Evolutionary conservation across 352 stramenopile species (phyloP).

Genomic region (Globisporangium parvum): DNA sequence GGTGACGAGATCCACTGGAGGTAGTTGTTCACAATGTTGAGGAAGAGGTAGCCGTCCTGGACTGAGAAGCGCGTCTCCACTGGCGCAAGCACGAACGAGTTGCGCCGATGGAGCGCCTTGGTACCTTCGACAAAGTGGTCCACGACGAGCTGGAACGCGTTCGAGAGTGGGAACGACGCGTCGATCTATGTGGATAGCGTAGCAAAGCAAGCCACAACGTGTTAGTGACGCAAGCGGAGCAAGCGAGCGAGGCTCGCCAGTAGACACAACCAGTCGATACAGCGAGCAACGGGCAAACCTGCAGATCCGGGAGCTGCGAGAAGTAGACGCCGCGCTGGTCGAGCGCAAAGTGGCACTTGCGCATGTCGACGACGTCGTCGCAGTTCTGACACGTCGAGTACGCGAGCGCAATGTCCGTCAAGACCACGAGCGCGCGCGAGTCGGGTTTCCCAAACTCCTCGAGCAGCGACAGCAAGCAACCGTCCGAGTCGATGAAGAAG

Average conservation of each 20-base stretch:
- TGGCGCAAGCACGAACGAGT: constrained; percentile 75
- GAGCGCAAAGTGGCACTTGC: constrained; percentile 76
- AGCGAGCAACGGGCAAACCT: constrained; percentile 38
- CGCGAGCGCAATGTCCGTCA: constrained; percentile 57
- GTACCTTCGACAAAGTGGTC: constrained; percentile 77
- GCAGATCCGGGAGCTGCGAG: constrained; percentile 75
- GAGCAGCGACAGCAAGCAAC: constrained; percentile 76
- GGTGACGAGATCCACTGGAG: constrained; percentile 40
- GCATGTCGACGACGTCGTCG: constrained; percentile 49
- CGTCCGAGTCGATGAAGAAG: constrained; percentile 52
- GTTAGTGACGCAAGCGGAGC: neutral
- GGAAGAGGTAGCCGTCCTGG: constrained; percentile 77
- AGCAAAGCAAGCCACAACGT: constrained; percentile 1
- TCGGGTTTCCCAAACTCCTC: constrained; percentile 71
- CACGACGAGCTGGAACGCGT: constrained; percentile 76
- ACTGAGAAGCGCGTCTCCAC: constrained; percentile 85
- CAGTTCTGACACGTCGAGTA: constrained; percentile 65
- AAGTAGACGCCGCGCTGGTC: constrained; percentile 82
- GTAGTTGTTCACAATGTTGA: constrained; percentile 86
- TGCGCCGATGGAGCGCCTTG: constrained; percentile 38
- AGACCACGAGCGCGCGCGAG: constrained; percentile 65
- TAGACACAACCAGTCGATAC: neutral
- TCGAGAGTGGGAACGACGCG: constrained; percentile 76
- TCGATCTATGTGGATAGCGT: constrained; percentile 44
- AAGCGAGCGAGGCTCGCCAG: rapidly evolving